Conservation (phyloP, 805 yeast genomes). For the Hanseniaspora pseudoguilliermondii region DNA sequence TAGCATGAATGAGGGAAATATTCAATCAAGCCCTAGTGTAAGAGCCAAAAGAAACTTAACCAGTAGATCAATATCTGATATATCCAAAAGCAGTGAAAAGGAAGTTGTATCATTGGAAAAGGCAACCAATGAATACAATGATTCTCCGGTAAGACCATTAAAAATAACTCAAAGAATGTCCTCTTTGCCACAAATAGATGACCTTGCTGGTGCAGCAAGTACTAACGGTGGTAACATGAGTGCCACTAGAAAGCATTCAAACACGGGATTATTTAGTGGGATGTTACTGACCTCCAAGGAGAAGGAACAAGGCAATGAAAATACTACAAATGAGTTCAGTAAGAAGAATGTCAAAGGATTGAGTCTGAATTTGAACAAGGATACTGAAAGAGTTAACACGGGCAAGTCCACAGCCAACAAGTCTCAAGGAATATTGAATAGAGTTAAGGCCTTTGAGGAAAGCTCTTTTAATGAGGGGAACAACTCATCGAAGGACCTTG, state of each 20-base stretch:
- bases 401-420: not conserved
- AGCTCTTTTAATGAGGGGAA: not conserved
- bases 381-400: not conserved
- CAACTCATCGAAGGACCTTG: not conserved
- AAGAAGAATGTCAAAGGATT: conserved; percentile 6
- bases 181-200: not conserved
- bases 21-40: not conserved
- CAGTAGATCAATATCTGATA: not conserved
- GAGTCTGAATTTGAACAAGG: not conserved
- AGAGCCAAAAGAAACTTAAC: not conserved
- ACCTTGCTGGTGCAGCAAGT: not conserved
- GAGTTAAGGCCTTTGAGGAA: conserved; percentile 11
- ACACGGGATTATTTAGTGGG: conserved; percentile 20
- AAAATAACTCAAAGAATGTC: conserved; percentile 48
- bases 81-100: not conserved
- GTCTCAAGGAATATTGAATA: conserved; percentile 6
- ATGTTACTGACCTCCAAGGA: conserved; percentile 16
- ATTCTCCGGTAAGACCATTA: conserved; percentile 51
- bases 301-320: not conserved
- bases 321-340: not conserved
- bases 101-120: not conserved
- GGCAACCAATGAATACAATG: conserved; percentile 14
- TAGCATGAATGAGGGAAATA: not conserved
- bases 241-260: conserved; percentile 20
- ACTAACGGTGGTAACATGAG: not conserved